These are phyloP conservation scores for Phytopythium ostracodes DNA, from an alignment of 352 stramenopile species.

Conservation along the genomic window DNA sequence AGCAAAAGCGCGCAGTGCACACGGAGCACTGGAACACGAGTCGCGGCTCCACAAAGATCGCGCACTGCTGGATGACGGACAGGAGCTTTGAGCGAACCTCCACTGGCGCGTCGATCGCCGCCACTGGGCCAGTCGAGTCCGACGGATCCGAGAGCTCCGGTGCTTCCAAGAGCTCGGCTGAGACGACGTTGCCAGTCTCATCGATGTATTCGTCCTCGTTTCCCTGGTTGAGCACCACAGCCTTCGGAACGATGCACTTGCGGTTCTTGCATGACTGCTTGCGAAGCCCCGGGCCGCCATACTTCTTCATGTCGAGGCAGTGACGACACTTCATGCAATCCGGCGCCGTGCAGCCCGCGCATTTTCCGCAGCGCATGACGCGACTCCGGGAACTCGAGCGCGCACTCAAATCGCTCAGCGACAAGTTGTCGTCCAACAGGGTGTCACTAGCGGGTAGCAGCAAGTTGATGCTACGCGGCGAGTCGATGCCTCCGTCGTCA, in stretches of 20 bases:
- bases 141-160: conserved; percentile 22
- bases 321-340: conserved; percentile 87
- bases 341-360: conserved; percentile 54
- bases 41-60: conserved; percentile 45
- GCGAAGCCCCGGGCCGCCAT: conserved; percentile 77
- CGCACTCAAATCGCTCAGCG: conserved; percentile 29
- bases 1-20: conserved; percentile 45
- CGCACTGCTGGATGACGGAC: conserved; percentile 51
- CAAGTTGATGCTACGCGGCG: conserved; percentile 28
- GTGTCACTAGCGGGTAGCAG: conserved; percentile 33
- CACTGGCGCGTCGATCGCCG: conserved; percentile 1
- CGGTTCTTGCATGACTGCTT: conserved; percentile 88
- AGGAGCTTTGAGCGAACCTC: conserved; percentile 17
- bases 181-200: conserved; percentile 37
- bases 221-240: conserved; percentile 63
- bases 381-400: conserved; percentile 38
- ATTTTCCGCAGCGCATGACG: conserved; percentile 76
- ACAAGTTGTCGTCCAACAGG: conserved; percentile 29
- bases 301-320: conserved; percentile 90
- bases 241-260: conserved; percentile 74
- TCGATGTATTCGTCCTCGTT: conserved; percentile 52
- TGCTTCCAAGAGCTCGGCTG: conserved; percentile 24
- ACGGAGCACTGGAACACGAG: conserved; percentile 45
- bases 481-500: conserved; percentile 20
- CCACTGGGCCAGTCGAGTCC: conserved; percentile 13